Evolutionary conservation across 2,329 filamentous ascomycete species (phyloP), one percentile per base, ranked within the genome.

Genomic region (Penicillium concentricum): DNA sequence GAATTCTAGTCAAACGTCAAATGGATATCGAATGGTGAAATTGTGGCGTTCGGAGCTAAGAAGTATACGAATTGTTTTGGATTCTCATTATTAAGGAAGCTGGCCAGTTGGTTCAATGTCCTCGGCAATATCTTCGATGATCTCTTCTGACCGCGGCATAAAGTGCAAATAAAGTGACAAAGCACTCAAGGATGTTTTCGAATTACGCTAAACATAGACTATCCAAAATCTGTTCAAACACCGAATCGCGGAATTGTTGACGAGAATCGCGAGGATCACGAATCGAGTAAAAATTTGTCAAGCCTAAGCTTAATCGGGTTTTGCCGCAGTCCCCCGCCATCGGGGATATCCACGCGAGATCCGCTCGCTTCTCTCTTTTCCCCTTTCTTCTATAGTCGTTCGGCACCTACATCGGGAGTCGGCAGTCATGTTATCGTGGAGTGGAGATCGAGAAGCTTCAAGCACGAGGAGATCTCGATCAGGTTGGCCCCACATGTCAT

Each of bases 321-420:
- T 51, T 60, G 60, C 57, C 57, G 34, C 12, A 18, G n/a, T 24
- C 30, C 49, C 53, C 60, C 60, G 57, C 44, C 52, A 45, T 30
- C 30, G 52, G 54, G 57, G 60, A 58, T n/a, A 56, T 46, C 57
- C 54, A 53, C n/a, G 42, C 60, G 60, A 61, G 51, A 60, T 46
- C 60, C 57, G 60, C 34, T 46, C 53, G 54, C 39, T n/a, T 48
- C 37, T 52, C 32, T 35, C 15, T 35, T 35, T 15, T 50, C 24
- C 37, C 39, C 28, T 54, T 54, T 16, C n/a, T 32, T 37, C 47
- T 50, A n/a, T n/a, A 57, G 5, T 6, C 42, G 24, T 39, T 51
- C 32, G 8, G 32, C 5, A 16, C 32, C 32, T 35, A 13, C 41
- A 50, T 30, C 30, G 22, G 46, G 13, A 51, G 37, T 51, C 48